Conservation (phyloP, 768 basidiomycete genomes). For the Lactifluus rugatus region DNA sequence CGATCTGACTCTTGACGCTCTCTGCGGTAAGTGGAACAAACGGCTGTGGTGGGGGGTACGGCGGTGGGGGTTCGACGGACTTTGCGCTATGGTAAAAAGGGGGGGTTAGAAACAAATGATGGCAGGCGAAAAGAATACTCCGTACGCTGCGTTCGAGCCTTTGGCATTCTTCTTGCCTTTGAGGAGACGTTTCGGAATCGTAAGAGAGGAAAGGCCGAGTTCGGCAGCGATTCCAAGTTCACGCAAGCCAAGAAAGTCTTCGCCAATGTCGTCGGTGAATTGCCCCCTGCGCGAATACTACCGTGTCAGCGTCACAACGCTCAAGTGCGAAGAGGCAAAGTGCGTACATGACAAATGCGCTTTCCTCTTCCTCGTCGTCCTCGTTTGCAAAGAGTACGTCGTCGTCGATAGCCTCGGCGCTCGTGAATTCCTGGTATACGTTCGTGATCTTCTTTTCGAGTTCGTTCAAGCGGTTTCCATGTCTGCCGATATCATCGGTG, state of each 20-base stretch:
- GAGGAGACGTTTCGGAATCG: slow-evolving; percentile 68
- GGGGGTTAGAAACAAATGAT: neutral
- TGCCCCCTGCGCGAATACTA: slow-evolving; percentile 46
- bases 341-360: slow-evolving; percentile 54
- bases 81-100: slow-evolving; percentile 35
- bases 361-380: slow-evolving; percentile 54
- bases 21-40: slow-evolving; percentile 62
- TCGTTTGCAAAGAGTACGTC: slow-evolving; percentile 47
- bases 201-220: slow-evolving; percentile 66
- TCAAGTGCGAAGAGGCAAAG: neutral
- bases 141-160: slow-evolving; percentile 39
- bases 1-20: slow-evolving; percentile 72
- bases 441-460: slow-evolving; percentile 79
- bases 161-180: slow-evolving; percentile 39
- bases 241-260: slow-evolving; percentile 85
- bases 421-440: slow-evolving; percentile 62
- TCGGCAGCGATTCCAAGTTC: slow-evolving; percentile 86
- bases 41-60: slow-evolving; percentile 77
- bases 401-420: slow-evolving; percentile 44
- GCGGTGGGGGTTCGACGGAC: slow-evolving; percentile 66
- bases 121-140: slow-evolving; percentile 17
- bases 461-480: slow-evolving; percentile 66
- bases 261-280: slow-evolving; percentile 80
- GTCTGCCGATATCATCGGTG: slow-evolving; percentile 77
- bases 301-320: slow-evolving; percentile 1